Base-by-base conservation (phyloP, 2,329 filamentous ascomycete species). In the Sporothrix phasma region DNA sequence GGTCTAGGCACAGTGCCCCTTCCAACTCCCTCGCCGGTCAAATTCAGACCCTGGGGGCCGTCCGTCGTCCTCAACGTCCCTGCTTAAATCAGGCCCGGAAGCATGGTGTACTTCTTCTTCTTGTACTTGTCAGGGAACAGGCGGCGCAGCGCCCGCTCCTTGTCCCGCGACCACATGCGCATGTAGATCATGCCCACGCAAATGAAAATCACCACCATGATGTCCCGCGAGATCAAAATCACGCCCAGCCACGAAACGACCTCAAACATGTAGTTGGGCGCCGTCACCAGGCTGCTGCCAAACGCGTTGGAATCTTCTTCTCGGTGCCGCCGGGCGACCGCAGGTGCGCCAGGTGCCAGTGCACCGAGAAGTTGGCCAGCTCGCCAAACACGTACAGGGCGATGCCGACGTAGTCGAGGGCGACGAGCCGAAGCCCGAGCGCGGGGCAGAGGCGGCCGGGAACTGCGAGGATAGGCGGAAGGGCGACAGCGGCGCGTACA, bases 261-360 rank as follows among this genome's bases (percentile, higher is more conserved):
- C 77, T 99, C 94, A 70, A 95, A 97, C 79, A 96, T 85, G 80
- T 99, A 99, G 79, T 99, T 99, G 47, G 94, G 94, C 78, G 92
- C 96, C 13, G 94, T 99, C 61, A 99, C 93, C 41, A 90, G 77
- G 68, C 79, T 81, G 76, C 97, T 97, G 34, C 92, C 90, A 65
- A 93, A 85, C 29, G 94, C 94, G 64, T 80, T 80, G 1, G 94
- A 68, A 99, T 95, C 70, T 91, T 92, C 66, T 93, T 84, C 74
- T 95, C 91, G 1, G 89, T 93, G 68, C 88, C 89, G 64, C 92
- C 92, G 0, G 84, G 81, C 64, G 86, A 87, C 60, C 94, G 87
- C 67, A 99, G 83, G 66, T 84, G 82, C 31, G 88, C 86, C 26
- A 99, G 83, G 62, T 90, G 88, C 69, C 88, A 75, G 76, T 99